Base-by-base conservation (phyloP, 139 green algal species). In the Chlamydomonas sp. region DNA sequence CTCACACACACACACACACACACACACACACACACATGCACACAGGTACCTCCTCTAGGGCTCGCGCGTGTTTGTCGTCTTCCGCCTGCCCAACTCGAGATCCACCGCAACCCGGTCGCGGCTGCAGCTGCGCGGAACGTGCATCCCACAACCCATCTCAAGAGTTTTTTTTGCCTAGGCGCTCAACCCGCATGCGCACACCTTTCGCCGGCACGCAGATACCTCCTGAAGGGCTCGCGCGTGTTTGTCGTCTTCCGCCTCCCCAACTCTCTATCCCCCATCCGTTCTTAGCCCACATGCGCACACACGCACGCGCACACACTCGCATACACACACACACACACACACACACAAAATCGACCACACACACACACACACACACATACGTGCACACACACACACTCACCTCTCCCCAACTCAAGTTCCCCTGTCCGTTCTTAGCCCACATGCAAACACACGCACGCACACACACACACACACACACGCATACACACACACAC, bases 241-340 rank as follows among this genome's bases (percentile, higher is more conserved):
- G n/a, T n/a, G n/a, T n/a, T n/a, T n/a, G n/a, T n/a, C n/a, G n/a
- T n/a, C n/a, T n/a, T n/a, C 54, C 38, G 75, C 0, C 90, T 90
- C 69, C 71, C 83, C 50, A 88, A 88, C n/a, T n/a, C n/a, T n/a
- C n/a, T n/a, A n/a, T 20, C 13, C 43, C 20, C 43, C 13, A 13
- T 24, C 24, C 6, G 20, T 34, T 30, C 20, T 16, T 63, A 26
- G n/a, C 16, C 29, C 16, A 63, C 24, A 13, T 24, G 29, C 54
- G 16, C 24, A 24, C 16, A 13, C 54, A 63, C 24, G 6, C 16
- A 34, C 16, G 6, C 16, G 13, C 54, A 35, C 24, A n/a, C n/a
- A n/a, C n/a, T n/a, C n/a, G 16, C 24, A 24, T 16, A 13, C 54
- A 63, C 24, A 13, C 16, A 34, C 16, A 13, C 16, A n/a, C n/a